A percentile compares a stretch with the other conserved stretches of the same genome.
Conservation (phyloP, 1,284 basidiomycete species). For the Austroboletus sp. region DNA sequence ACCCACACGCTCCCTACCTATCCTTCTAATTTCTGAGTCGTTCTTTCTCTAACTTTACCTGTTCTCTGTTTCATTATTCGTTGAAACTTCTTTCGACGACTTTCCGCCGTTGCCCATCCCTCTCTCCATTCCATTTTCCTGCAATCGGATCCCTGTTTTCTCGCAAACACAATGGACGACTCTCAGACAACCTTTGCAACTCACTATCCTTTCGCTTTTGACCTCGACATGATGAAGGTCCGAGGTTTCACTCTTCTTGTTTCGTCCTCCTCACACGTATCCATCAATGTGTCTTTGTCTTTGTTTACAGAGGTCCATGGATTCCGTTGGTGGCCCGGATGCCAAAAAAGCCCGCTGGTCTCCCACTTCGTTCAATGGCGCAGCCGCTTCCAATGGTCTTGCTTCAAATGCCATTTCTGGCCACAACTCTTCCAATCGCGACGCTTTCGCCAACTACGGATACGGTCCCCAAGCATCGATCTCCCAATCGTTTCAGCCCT, state of each 20-base stretch:
- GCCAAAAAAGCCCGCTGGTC: conserved; percentile 84
- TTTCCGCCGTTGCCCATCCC: conserved; percentile 38
- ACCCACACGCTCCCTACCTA: conserved; percentile 30
- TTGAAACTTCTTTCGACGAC: conserved; percentile 31
- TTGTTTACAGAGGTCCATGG: conserved; percentile 62
- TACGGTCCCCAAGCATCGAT: conserved; percentile 69
- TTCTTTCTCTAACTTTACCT: conserved; percentile 38
- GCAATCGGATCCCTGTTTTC: conserved; percentile 18
- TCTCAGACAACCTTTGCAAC: conserved; percentile 59
- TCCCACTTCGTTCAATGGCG: conserved; percentile 52
- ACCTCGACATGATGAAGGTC: conserved; percentile 85
- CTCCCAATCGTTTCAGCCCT: conserved; percentile 41
- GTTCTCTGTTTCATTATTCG: conserved; percentile 36
- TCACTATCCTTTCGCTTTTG: conserved; percentile 66
- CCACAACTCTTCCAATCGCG: conserved; percentile 41
- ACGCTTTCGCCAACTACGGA: conserved; percentile 76
- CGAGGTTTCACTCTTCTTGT: conserved; percentile 13
- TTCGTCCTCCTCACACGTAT: conserved; percentile 3
- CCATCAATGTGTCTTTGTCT: conserved; percentile 1
- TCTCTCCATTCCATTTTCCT: conserved; percentile 29
- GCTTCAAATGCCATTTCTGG: conserved; percentile 32
- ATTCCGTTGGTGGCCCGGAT: conserved; percentile 70
- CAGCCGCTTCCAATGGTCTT: conserved; percentile 33
- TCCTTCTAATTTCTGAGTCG: conserved; percentile 27
- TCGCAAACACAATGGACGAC: conserved; percentile 57